phyloP scores from a whole-genome alignment of 805 yeast genomes.

The Zygosaccharomyces rouxii region DNA sequence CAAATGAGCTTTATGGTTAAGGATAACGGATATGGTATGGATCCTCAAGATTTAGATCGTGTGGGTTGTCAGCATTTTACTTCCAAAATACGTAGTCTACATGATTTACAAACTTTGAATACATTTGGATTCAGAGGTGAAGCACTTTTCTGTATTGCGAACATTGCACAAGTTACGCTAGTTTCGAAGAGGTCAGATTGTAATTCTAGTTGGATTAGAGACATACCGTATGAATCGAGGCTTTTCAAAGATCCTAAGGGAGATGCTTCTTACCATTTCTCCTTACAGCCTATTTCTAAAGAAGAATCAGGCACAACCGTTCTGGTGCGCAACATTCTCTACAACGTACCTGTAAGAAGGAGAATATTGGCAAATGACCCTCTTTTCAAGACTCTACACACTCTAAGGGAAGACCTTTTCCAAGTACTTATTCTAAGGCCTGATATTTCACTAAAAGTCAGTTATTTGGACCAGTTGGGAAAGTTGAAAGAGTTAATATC shows the following conservation, averaged over 20 bases:
- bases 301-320: constrained; percentile 22
- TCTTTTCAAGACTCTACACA: constrained; percentile 6
- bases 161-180: constrained; percentile 44
- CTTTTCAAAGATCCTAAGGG: constrained; percentile 3
- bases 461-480: constrained; percentile 6
- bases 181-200: constrained; percentile 40
- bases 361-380: constrained; percentile 16
- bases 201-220: constrained; percentile 30
- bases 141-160: constrained; percentile 54
- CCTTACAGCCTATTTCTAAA: constrained; percentile 2
- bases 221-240: constrained; percentile 11
- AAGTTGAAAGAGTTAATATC: constrained; percentile 4
- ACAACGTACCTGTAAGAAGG: constrained; percentile 30
- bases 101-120: constrained; percentile 36
- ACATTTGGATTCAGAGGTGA: constrained; percentile 74
- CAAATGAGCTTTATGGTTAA: constrained; percentile 39
- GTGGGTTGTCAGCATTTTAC: constrained; percentile 51
- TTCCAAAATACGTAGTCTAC: constrained; percentile 44
- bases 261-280: constrained; percentile 1
- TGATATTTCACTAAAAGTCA: constrained; percentile 10
- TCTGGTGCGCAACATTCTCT: constrained; percentile 19
- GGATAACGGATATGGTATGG: constrained; percentile 75
- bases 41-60: constrained; percentile 40
- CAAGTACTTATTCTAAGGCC: constrained; percentile 22
- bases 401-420: constrained; percentile 20